phyloP scores from a whole-genome alignment of 2,329 filamentous ascomycete species.

The Myriosclerotinia duriaeana region DNA sequence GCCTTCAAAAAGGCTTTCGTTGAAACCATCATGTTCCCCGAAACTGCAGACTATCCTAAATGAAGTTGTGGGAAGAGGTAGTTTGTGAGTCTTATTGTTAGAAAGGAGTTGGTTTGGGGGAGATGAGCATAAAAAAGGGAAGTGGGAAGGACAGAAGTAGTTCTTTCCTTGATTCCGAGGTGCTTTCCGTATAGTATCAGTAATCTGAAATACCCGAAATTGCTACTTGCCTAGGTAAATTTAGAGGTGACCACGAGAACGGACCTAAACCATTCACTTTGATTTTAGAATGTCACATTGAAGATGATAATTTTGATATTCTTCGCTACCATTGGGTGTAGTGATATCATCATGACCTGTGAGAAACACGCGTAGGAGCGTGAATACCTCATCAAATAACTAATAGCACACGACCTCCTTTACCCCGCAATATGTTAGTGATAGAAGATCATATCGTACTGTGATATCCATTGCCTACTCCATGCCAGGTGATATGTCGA shows the following conservation, averaged over 20 bases:
- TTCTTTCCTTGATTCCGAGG: neutral
- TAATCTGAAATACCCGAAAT: neutral
- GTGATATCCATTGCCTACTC: neutral
- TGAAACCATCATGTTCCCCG: neutral
- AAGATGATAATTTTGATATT: neutral
- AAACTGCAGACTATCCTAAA: neutral
- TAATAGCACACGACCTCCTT: neutral
- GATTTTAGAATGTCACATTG: neutral
- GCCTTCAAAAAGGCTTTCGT: neutral
- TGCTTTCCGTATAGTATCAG: neutral
- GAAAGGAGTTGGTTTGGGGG: neutral
- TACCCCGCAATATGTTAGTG: neutral
- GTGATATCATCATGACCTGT: neutral
- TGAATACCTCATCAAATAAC: neutral
- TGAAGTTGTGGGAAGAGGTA: neutral
- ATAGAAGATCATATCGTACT: neutral
- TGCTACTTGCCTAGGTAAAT: neutral
- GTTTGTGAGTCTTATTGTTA: neutral
- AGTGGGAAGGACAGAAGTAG: neutral
- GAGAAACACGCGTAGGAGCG: neutral
- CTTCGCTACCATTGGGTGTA: neutral
- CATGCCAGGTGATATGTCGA: neutral
- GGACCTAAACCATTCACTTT: neutral
- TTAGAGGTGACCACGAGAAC: neutral
- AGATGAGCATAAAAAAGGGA: neutral